Percentiles rank a stretch among this genome's conserved stretches.
phyloP scores from a whole-genome alignment of 805 yeast genomes.

The Yarrowia sp. region DNA sequence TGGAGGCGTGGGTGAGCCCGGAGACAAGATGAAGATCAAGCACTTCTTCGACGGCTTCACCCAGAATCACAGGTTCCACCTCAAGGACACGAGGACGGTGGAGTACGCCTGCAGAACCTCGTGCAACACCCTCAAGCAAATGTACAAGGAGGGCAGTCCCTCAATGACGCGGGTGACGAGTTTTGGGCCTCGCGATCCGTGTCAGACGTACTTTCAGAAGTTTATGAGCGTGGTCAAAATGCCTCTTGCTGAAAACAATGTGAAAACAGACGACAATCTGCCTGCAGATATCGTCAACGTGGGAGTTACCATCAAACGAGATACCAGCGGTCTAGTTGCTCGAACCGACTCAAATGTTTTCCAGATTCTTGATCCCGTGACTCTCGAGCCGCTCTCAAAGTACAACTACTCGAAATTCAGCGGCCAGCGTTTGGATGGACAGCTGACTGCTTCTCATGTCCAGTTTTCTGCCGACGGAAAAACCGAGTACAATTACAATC shows the following conservation, averaged over 20 bases:
- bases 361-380: slow-evolving; percentile 16
- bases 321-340: neutral
- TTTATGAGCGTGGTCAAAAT: neutral
- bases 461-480: slow-evolving; percentile 16
- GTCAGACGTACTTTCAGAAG: slow-evolving; percentile 32
- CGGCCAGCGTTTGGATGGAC: neutral
- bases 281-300: slow-evolving; percentile 21
- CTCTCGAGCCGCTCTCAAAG: slow-evolving; percentile 18
- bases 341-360: slow-evolving; percentile 22
- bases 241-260: neutral
- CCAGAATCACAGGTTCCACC: slow-evolving; percentile 28
- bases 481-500: slow-evolving; percentile 24
- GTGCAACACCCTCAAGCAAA: neutral
- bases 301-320: slow-evolving; percentile 14
- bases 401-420: slow-evolving; percentile 16
- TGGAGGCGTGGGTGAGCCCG: slow-evolving; percentile 3
- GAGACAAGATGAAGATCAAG: neutral
- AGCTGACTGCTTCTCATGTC: slow-evolving; percentile 24
- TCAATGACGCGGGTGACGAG: neutral
- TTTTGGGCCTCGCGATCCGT: slow-evolving; percentile 24
- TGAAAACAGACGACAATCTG: neutral
- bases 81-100: neutral
- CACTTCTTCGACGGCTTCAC: slow-evolving; percentile 30
- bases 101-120: slow-evolving; percentile 3
- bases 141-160: neutral